phyloP scores from a whole-genome alignment of 2,329 filamentous ascomycete species.

The Botrytis squamosa region DNA sequence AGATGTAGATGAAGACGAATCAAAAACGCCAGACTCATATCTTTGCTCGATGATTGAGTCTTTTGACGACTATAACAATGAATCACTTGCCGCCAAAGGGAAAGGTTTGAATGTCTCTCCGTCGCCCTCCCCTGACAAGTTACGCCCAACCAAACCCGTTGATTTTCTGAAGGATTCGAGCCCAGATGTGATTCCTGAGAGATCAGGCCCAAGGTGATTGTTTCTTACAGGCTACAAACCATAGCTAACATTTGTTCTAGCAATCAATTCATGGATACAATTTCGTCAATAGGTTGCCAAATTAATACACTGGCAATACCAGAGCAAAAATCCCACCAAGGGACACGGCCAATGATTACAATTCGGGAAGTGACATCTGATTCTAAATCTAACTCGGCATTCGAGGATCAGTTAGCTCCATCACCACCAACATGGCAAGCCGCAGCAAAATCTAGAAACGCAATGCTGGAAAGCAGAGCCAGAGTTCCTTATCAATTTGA shows the following conservation, averaged over 20 bases:
- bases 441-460: background rate
- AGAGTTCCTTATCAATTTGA: background rate
- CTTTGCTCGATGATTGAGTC: constrained; percentile 17
- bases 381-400: background rate
- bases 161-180: constrained; percentile 24
- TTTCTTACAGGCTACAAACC: background rate
- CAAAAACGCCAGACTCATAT: constrained; percentile 18
- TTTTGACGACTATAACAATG: constrained; percentile 8
- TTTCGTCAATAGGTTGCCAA: background rate
- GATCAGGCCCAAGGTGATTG: background rate
- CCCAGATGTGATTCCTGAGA: constrained; percentile 2
- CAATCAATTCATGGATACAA: background rate
- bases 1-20: background rate
- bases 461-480: constrained; percentile 3
- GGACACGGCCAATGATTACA: constrained; percentile 3
- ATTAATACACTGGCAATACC: background rate
- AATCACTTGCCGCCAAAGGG: background rate
- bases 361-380: background rate
- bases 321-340: background rate
- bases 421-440: constrained; percentile 9
- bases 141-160: constrained; percentile 19
- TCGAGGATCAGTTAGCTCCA: constrained; percentile 4
- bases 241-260: background rate
- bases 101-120: background rate
- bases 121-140: constrained; percentile 23